Percentiles rank a stretch among this genome's conserved stretches.
Evolutionary conservation across 257 asterid genomes (phyloP).

Genomic region (Coffea eugenioides): DNA sequence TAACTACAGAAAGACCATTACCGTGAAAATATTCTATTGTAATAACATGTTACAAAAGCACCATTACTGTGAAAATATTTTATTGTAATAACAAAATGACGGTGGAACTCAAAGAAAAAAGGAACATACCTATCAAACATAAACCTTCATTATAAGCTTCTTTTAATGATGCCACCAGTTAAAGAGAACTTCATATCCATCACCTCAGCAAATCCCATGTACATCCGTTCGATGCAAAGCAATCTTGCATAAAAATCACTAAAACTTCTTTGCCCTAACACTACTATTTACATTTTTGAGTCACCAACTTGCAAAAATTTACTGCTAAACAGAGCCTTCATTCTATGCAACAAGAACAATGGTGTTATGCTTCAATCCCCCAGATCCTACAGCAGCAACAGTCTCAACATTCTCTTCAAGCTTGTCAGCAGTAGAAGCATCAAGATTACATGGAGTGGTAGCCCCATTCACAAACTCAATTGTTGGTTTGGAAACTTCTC

Average conservation of each 20-base stretch:
- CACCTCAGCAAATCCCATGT: constrained; percentile 1
- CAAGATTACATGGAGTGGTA: constrained; percentile 8
- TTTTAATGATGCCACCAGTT: not conserved
- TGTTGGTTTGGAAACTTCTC: constrained; percentile 25
- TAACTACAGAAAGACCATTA: not conserved
- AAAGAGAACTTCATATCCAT: not conserved
- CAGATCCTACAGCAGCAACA: constrained; percentile 26
- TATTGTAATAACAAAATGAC: not conserved
- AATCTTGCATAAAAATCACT: constrained; percentile 10
- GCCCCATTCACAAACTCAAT: constrained; percentile 20
- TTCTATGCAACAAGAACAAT: constrained; percentile 3
- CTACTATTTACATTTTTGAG: constrained; percentile 6
- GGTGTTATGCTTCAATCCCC: not conserved
- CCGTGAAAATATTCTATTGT: not conserved
- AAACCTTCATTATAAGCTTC: not conserved
- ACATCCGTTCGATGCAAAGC: not conserved
- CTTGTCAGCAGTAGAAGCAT: constrained; percentile 16
- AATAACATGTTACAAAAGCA: not conserved
- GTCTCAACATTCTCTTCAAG: constrained; percentile 8
- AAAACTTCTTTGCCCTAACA: constrained; percentile 5
- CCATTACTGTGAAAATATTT: not conserved
- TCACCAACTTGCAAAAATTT: not conserved
- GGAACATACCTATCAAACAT: constrained; percentile 5
- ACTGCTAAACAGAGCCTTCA: not conserved
- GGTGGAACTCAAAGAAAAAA: not conserved